Base-by-base conservation (phyloP, 805 yeast genomes). In the Kuraishia floccosa region DNA sequence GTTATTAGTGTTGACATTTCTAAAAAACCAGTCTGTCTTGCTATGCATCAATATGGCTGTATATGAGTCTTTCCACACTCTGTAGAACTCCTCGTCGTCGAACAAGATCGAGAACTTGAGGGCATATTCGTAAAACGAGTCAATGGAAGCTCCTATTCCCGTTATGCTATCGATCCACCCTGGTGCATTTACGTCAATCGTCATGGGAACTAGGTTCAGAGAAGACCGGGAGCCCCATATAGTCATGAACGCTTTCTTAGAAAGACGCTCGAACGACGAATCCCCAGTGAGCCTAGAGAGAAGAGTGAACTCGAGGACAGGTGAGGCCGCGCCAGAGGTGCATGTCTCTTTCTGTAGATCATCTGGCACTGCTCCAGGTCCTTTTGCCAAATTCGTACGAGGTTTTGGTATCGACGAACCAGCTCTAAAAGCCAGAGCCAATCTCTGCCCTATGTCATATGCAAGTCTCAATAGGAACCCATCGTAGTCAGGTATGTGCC, bases 61-160 rank as follows among this genome's bases (percentile, higher is more conserved):
- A 43, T 78, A 79, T 0, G 84, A 63, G 2, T 54, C 52, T 13
- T 60, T 47, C 83, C 87, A 86, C 35, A 85, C 63, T 3, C 56
- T 46, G 24, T 49, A 45, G 24, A 72, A 54, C 9, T 61, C 56
- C 10, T 58, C 58, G 40, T 79, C 81, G 45, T 81, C 72, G 36
- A 86, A 84, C 10, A 87, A 46, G 8, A 87, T 66, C 2, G 86
- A 60, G 14, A 76, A 74, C 47, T 87, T 87, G 25, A 84, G 62
- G 0, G 94, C 81, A 52, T 86, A 83, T 46, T 87, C 97, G 48
- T 78, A 87, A 45, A 83, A 83, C 0, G 95, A 84, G 52, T 87
- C 97, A 11, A 84, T 70, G 2, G 94, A 80, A 0, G 96, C 96
- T 2, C 97, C 96, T 7, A 82, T 65, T 0, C 96, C 95, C 0